Evolutionary conservation across 2,329 filamentous ascomycete species (phyloP).

Genomic region (Venturia oleaginea): DNA sequence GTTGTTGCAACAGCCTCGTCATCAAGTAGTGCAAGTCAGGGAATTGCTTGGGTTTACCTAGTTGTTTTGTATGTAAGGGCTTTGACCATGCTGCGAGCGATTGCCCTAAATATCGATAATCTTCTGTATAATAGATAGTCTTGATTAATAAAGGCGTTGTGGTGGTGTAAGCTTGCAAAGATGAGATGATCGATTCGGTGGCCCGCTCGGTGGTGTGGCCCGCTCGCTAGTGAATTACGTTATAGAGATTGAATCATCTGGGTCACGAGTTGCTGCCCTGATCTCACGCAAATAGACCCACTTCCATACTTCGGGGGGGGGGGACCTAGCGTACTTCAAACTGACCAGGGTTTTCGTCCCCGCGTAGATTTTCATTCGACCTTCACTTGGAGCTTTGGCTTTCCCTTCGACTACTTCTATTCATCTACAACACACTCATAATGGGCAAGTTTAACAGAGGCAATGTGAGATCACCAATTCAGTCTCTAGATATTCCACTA

Average conservation of each 20-base stretch:
- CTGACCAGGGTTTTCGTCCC: not conserved
- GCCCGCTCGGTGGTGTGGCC: no score
- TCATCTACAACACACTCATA: not conserved
- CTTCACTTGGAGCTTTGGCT: not conserved
- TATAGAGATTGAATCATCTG: not conserved
- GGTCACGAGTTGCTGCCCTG: not conserved
- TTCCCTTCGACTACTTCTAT: not conserved
- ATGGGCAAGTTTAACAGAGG: constrained; percentile 9
- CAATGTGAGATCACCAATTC: not conserved
- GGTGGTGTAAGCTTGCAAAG: no score
- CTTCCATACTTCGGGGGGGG: not conserved
- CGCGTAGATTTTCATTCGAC: not conserved
- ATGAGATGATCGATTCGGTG: no score
- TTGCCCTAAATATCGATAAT: no score
- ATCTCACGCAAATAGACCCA: not conserved
- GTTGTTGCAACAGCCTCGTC: no score
- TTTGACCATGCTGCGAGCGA: no score
- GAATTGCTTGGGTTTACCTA: no score
- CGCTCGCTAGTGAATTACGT: no score
- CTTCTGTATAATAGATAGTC: no score
- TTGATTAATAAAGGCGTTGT: no score
- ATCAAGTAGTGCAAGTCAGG: no score
- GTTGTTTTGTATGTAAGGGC: no score
- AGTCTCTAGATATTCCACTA: not conserved
- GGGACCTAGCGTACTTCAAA: not conserved